Conservation (phyloP, 139 green algal species). For the Prasinococcaceae sp. region DNA sequence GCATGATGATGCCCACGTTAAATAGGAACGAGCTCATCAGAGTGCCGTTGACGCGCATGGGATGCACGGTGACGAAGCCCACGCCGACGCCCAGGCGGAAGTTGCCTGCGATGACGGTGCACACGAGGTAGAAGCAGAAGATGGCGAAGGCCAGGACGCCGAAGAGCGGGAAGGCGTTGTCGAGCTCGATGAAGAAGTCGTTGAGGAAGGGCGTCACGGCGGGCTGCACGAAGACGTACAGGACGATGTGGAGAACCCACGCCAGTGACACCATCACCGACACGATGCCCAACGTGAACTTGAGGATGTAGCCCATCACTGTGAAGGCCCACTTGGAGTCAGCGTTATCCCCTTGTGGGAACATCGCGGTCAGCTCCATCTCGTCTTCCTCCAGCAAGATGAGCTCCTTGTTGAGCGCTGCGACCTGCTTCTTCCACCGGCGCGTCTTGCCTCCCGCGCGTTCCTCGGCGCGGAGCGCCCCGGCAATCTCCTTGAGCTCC, state of each 20-base stretch:
- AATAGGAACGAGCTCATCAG: conserved; percentile 92
- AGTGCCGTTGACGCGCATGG: conserved; percentile 47
- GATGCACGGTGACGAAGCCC: conserved; percentile 49
- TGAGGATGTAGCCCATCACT: conserved; percentile 20
- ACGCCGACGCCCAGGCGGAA: conserved; percentile 83
- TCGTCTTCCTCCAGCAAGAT: conserved; percentile 78
- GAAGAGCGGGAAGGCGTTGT: conserved; percentile 75
- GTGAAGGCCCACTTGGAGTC: conserved; percentile 26
- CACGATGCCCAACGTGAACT: conserved; percentile 44
- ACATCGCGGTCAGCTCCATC: conserved; percentile 60
- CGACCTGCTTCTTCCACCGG: conserved; percentile 56
- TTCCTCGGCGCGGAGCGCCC: conserved; percentile 50
- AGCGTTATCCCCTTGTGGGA: conserved; percentile 40
- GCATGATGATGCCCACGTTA: conserved; percentile 81
- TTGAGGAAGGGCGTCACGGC: conserved; percentile 78
- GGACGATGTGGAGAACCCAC: conserved; percentile 86
- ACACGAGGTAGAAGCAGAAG: conserved; percentile 89
- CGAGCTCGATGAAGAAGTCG: conserved; percentile 65
- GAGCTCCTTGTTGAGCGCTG: conserved; percentile 57
- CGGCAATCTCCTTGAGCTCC: conserved; percentile 46
- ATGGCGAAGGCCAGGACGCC: conserved; percentile 69
- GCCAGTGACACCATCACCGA: conserved; percentile 44
- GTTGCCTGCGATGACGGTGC: conserved; percentile 69
- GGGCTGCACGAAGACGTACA: conserved; percentile 75
- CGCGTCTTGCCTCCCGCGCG: conserved; percentile 32